Conservation (phyloP, 1,284 basidiomycete species). For the Ceratobasidium sp. region DNA sequence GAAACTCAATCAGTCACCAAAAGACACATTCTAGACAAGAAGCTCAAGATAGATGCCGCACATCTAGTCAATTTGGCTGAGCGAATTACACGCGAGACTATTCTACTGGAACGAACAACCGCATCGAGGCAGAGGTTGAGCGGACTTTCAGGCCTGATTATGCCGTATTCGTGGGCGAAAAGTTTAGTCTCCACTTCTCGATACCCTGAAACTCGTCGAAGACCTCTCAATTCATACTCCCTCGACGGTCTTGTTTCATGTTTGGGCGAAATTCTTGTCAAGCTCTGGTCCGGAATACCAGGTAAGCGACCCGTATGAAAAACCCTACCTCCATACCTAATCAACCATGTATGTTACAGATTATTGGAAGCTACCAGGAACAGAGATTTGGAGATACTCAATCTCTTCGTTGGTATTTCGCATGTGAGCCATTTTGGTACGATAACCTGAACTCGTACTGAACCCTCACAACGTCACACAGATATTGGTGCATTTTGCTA, state of each 20-base stretch:
- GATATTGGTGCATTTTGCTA: too few relatives aligned
- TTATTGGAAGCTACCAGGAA: too few relatives aligned
- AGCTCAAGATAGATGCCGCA: conserved; percentile 3
- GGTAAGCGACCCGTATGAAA: too few relatives aligned
- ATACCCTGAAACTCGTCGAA: too few relatives aligned
- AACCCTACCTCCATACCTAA: too few relatives aligned
- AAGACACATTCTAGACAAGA: conserved; percentile 4
- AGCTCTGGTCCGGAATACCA: too few relatives aligned
- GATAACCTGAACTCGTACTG: not conserved
- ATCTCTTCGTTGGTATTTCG: not conserved
- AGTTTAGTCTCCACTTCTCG: not conserved
- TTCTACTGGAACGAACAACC: not conserved
- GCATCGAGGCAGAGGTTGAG: not conserved
- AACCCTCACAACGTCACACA: too few relatives aligned
- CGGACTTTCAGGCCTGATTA: conserved; percentile 34
- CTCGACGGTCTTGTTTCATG: not conserved
- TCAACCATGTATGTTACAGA: too few relatives aligned
- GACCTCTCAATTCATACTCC: not conserved
- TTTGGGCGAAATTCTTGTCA: too few relatives aligned
- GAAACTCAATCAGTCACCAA: too few relatives aligned
- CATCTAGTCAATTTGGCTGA: conserved; percentile 9
- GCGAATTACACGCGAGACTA: conserved; percentile 3
- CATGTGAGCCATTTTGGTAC: conserved; percentile 5
- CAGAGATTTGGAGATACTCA: not conserved
- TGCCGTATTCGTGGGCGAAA: conserved; percentile 14